A percentile compares a stretch with the other conserved stretches of the same genome.
phyloP scores from a whole-genome alignment of 441 rosid genomes.

The Mallotus japonicus region DNA sequence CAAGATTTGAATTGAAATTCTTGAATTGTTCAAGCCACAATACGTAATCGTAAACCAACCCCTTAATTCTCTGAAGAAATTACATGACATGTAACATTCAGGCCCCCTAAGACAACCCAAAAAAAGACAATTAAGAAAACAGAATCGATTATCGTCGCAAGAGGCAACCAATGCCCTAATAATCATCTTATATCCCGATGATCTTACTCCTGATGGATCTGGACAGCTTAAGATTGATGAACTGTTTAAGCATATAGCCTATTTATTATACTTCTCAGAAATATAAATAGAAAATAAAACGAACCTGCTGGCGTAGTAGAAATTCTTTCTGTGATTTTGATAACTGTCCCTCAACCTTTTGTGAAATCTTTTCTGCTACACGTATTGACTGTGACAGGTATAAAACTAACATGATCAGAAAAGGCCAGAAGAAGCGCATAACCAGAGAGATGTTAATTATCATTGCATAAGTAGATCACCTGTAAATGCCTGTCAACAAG shows the following conservation, averaged over 20 bases:
- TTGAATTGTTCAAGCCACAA: background rate
- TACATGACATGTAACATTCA: background rate
- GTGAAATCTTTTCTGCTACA: conserved; percentile 98
- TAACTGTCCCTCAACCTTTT: conserved; percentile 97
- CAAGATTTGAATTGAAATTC: background rate
- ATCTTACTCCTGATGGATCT: background rate
- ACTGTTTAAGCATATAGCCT: background rate
- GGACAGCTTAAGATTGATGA: background rate
- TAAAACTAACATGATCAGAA: conserved; percentile 28
- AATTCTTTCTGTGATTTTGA: conserved; percentile 99
- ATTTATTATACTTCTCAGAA: background rate
- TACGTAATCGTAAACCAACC: too few relatives aligned
- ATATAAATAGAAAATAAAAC: conserved; percentile 23
- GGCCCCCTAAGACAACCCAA: background rate
- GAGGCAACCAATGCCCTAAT: background rate
- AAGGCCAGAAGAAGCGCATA: conserved; percentile 25
- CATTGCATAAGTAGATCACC: conserved; percentile 44
- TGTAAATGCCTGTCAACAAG: conserved; percentile 97
- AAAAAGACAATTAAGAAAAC: background rate
- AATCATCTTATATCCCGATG: background rate
- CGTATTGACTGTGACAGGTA: conserved; percentile 87
- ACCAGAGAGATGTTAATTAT: conserved; percentile 18
- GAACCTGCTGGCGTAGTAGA: conserved; percentile 98
- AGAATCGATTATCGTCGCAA: background rate
- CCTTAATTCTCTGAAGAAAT: background rate